phyloP scores from a whole-genome alignment of 768 basidiomycete species.

The Leccinum variicolor region DNA sequence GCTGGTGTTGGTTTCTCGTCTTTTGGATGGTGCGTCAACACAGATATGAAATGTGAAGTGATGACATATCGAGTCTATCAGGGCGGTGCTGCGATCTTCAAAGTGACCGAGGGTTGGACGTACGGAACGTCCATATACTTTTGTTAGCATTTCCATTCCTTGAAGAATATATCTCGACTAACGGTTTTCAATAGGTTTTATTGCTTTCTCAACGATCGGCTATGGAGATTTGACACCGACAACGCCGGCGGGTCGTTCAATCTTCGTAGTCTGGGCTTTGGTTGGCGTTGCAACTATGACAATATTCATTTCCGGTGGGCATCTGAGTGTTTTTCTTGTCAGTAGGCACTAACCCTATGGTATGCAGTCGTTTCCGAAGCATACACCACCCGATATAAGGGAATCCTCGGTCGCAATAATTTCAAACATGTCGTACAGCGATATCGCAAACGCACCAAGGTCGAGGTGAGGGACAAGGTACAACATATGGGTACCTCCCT shows the following conservation, averaged over 20 bases:
- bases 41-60: not conserved
- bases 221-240: slow-evolving; percentile 62
- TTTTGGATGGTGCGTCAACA: slow-evolving; percentile 66
- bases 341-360: not conserved
- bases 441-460: slow-evolving; percentile 35
- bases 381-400: slow-evolving; percentile 63
- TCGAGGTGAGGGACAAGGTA: slow-evolving; percentile 13
- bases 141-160: slow-evolving; percentile 42
- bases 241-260: slow-evolving; percentile 66
- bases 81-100: slow-evolving; percentile 70
- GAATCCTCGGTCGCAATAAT: slow-evolving; percentile 43
- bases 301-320: slow-evolving; percentile 63
- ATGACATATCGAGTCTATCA: slow-evolving; percentile 20
- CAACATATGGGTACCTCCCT: not conserved
- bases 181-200: slow-evolving; percentile 46
- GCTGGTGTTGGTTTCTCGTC: slow-evolving; percentile 59
- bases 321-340: not conserved
- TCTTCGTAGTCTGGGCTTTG: slow-evolving; percentile 79
- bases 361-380: slow-evolving; percentile 60
- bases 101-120: slow-evolving; percentile 63
- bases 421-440: slow-evolving; percentile 46
- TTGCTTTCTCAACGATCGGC: slow-evolving; percentile 73
- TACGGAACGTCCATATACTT: slow-evolving; percentile 69
- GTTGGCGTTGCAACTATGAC: slow-evolving; percentile 77
- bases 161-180: not conserved